Percentiles rank a stretch among this genome's conserved stretches.
These are phyloP conservation scores for Leishmania amazonensis DNA, from an alignment of 208 protist genomes.

Conservation along the genomic window DNA sequence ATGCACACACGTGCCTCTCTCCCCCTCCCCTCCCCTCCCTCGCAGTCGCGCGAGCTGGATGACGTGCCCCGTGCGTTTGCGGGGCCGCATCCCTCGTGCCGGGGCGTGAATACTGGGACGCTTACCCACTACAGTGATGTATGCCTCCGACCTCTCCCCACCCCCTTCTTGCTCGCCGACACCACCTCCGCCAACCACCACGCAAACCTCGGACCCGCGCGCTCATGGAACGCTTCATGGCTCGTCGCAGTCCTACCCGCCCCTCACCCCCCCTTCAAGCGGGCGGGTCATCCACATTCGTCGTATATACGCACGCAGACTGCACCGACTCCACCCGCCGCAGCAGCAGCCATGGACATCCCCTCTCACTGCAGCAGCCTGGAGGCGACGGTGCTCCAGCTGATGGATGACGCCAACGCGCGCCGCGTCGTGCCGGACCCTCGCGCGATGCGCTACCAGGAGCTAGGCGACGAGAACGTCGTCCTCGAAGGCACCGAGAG, in stretches of 20 bases:
- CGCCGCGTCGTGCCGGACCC: conserved; percentile 32
- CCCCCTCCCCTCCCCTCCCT: too few relatives aligned
- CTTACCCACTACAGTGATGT: background rate
- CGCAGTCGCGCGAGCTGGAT: background rate
- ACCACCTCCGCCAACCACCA: too few relatives aligned
- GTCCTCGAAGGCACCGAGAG: conserved; percentile 22
- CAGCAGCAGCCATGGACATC: conserved; percentile 11
- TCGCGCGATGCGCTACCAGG: conserved; percentile 31
- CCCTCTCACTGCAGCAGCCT: conserved; percentile 31
- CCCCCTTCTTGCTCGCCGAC: background rate
- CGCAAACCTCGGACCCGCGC: too few relatives aligned
- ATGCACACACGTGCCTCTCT: background rate
- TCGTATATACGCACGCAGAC: background rate
- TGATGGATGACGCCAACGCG: conserved; percentile 48
- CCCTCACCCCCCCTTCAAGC: background rate
- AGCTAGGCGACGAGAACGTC: conserved; percentile 28
- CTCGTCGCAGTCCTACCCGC: background rate
- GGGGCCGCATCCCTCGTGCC: too few relatives aligned
- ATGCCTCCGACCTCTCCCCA: background rate
- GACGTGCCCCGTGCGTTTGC: background rate
- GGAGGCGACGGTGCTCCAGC: conserved; percentile 44
- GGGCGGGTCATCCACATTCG: background rate
- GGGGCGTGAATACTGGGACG: background rate
- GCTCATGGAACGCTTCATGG: too few relatives aligned
- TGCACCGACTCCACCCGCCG: background rate